Conservation (phyloP, 2,329 filamentous ascomycete species). For the Cercospora janseana region DNA sequence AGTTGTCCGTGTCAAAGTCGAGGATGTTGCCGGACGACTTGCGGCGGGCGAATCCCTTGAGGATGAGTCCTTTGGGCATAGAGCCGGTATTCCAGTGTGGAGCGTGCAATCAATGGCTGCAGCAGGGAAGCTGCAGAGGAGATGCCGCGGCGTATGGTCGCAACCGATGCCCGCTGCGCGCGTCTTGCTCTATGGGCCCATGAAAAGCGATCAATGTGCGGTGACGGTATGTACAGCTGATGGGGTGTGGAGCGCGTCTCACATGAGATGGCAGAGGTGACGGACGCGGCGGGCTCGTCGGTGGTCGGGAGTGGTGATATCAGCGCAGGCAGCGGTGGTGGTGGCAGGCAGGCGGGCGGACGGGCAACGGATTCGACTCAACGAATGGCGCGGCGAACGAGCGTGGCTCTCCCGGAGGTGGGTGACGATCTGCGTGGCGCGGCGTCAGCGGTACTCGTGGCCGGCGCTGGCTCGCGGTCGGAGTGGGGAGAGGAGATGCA, state of each 20-base stretch:
- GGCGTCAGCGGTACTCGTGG: slow-evolving; percentile 1
- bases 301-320: not conserved
- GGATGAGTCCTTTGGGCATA: slow-evolving; percentile 56
- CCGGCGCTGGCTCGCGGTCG: too few species aligned
- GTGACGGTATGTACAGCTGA: slow-evolving; percentile 21
- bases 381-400: not conserved
- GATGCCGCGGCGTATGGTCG: slow-evolving; percentile 9
- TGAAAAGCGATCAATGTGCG: slow-evolving; percentile 18
- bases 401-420: too few species aligned
- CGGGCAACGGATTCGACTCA: not conserved
- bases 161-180: slow-evolving; percentile 11
- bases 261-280: slow-evolving; percentile 8
- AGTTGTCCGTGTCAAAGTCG: slow-evolving; percentile 44
- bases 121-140: slow-evolving; percentile 6
- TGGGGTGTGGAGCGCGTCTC: slow-evolving; percentile 16
- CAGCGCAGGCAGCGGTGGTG: not conserved
- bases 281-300: not conserved
- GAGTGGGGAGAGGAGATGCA: too few species aligned
- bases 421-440: slow-evolving; percentile 1
- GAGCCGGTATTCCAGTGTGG: slow-evolving; percentile 28
- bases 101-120: slow-evolving; percentile 1
- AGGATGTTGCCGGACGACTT: slow-evolving; percentile 56
- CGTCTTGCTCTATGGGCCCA: slow-evolving; percentile 19
- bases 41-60: slow-evolving; percentile 53
- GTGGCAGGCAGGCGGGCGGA: not conserved